phyloP scores from a whole-genome alignment of 805 yeast species.

The Wickerhamiella vanderwaltii region DNA sequence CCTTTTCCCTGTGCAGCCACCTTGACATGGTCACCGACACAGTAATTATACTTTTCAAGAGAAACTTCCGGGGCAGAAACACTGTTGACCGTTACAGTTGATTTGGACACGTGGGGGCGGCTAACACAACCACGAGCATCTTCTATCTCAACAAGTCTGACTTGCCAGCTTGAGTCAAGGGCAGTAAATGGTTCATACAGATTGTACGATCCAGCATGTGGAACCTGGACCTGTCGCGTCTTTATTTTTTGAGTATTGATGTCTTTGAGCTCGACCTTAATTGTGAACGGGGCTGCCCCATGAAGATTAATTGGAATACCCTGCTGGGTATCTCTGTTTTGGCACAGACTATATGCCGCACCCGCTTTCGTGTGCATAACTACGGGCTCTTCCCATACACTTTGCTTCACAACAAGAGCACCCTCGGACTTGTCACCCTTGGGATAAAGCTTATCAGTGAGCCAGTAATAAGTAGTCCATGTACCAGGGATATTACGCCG shows the following conservation, averaged over 20 bases:
- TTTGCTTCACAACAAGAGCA: constrained; percentile 11
- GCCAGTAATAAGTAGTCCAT: constrained; percentile 18
- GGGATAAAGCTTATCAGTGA: constrained; percentile 18
- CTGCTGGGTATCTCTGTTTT: constrained; percentile 29
- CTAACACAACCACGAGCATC: constrained; percentile 64
- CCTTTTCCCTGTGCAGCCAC: constrained; percentile 67
- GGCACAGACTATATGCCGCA: constrained; percentile 40
- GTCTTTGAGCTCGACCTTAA: constrained; percentile 47
- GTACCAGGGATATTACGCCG: constrained; percentile 12
- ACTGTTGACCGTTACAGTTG: constrained; percentile 17
- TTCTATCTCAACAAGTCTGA: constrained; percentile 43
- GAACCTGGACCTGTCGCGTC: constrained; percentile 33
- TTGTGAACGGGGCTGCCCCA: constrained; percentile 52
- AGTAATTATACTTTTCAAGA: constrained; percentile 36
- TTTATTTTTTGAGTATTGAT: constrained; percentile 46
- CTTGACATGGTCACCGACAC: constrained; percentile 86
- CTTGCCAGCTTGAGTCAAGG: constrained; percentile 56
- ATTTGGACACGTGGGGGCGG: constrained; percentile 30
- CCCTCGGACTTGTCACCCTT: constrained; percentile 12
- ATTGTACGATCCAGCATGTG: constrained; percentile 31
- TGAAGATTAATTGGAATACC: constrained; percentile 40
- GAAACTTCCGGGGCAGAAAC: constrained; percentile 1
- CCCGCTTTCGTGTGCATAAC: constrained; percentile 40
- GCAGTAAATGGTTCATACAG: constrained; percentile 37
- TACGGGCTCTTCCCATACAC: constrained; percentile 28